phyloP scores from a whole-genome alignment of 768 basidiomycete genomes.

The Gloeopeniophorella convolvens region DNA sequence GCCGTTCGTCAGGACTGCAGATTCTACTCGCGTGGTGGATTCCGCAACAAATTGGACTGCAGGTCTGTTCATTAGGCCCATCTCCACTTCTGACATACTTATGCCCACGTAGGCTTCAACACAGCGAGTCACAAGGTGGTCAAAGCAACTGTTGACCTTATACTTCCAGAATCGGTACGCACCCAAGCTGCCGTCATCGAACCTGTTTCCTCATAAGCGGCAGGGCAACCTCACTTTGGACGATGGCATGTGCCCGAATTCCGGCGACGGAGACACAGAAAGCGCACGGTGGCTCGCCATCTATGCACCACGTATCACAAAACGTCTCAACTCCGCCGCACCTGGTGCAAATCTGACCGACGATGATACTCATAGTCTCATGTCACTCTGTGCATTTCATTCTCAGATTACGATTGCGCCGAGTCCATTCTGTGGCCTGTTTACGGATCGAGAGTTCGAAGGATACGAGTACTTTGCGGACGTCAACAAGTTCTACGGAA shows the following conservation, averaged over 20 bases:
- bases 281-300: conserved; percentile 47
- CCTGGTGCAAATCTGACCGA: conserved; percentile 55
- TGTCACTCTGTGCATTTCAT: conserved; percentile 77
- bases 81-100: neutral
- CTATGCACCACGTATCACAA: conserved; percentile 50
- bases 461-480: conserved; percentile 67
- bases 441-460: conserved; percentile 54
- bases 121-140: conserved; percentile 40
- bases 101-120: conserved; percentile 46
- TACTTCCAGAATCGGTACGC: conserved; percentile 51
- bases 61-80: conserved; percentile 35
- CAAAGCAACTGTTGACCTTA: conserved; percentile 45
- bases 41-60: conserved; percentile 66
- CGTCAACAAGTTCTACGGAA: conserved; percentile 72
- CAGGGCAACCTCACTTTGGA: conserved; percentile 60
- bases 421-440: conserved; percentile 73
- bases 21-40: conserved; percentile 51
- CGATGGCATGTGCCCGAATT: conserved; percentile 56
- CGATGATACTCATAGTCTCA: conserved; percentile 50
- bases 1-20: conserved; percentile 50
- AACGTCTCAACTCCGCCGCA: conserved; percentile 52
- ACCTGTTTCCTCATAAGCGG: neutral
- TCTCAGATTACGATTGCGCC: conserved; percentile 44
- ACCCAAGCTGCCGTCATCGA: neutral
- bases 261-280: conserved; percentile 38